Evolutionary conservation across 371 early-diverging fungal genomes (phyloP).

Genomic region (Mortierella sp.): DNA sequence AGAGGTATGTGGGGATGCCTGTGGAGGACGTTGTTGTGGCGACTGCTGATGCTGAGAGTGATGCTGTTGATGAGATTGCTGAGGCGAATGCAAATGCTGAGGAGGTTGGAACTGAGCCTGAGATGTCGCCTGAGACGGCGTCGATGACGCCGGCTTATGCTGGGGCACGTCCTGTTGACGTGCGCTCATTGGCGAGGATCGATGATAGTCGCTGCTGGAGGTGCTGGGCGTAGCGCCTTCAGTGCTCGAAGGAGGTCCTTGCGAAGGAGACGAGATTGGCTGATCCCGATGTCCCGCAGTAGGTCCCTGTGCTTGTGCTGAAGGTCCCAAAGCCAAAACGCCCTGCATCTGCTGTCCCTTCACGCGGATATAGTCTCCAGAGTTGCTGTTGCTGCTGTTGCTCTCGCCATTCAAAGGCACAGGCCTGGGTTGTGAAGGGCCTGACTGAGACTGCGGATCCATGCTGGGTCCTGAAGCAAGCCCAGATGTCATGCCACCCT

Average conservation of each 20-base stretch:
- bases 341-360: conserved; percentile 2
- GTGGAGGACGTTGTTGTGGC: conserved; percentile 19
- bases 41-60: neutral
- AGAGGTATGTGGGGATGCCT: neutral
- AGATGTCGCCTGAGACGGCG: neutral
- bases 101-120: conserved; percentile 11
- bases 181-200: neutral
- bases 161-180: conserved; percentile 14
- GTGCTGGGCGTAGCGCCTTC: neutral
- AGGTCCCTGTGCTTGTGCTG: neutral
- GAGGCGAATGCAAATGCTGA: conserved; percentile 17
- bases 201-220: conserved; percentile 14
- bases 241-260: neutral
- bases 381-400: neutral
- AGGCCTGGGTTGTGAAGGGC: neutral
- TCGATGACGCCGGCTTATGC: neutral
- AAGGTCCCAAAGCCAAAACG: conserved; percentile 2
- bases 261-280: neutral
- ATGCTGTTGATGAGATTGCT: neutral
- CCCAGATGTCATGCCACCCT: neutral
- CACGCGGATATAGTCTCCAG: neutral
- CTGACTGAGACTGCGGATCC: neutral
- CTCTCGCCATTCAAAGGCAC: neutral
- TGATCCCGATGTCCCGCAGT: neutral
- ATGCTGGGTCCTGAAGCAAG: conserved; percentile 10